Evolutionary conservation across 2,329 filamentous ascomycete genomes (phyloP).

Genomic region (Massarina eburnea): DNA sequence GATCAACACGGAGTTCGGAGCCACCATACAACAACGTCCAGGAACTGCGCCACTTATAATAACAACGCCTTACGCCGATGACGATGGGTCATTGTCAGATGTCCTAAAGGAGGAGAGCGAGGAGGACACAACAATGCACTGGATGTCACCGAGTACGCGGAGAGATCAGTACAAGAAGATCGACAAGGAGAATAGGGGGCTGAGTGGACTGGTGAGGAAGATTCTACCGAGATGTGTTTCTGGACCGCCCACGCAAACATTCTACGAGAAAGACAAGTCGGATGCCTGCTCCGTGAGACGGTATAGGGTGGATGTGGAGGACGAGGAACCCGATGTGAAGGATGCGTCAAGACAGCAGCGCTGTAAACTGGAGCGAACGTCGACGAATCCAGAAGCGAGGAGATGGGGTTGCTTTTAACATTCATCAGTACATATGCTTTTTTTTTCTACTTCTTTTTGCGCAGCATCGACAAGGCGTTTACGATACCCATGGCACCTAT

Average conservation of each 20-base stretch:
- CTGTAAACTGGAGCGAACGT: constrained; percentile 13
- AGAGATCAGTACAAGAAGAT: constrained; percentile 41
- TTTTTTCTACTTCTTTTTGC: constrained; percentile 21
- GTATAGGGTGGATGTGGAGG: constrained; percentile 37
- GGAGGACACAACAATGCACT: constrained; percentile 38
- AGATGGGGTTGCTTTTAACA: constrained; percentile 32
- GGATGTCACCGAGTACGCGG: constrained; percentile 40
- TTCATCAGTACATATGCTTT: background rate
- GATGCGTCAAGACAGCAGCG: constrained; percentile 14
- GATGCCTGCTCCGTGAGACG: constrained; percentile 42
- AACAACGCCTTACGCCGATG: constrained; percentile 12
- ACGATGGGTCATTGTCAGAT: constrained; percentile 11
- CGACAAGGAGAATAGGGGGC: constrained; percentile 40
- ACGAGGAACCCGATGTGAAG: constrained; percentile 19
- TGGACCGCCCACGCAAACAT: constrained; percentile 29
- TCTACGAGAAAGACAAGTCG: constrained; percentile 40
- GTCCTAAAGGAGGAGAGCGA: constrained; percentile 15
- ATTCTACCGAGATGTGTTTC: constrained; percentile 38
- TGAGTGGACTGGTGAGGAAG: constrained; percentile 35
- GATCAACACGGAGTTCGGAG: constrained; percentile 5
- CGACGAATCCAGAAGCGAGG: constrained; percentile 1
- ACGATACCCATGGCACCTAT: constrained; percentile 32
- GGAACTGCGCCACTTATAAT: background rate
- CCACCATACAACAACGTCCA: background rate
- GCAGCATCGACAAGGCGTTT: constrained; percentile 23